phyloP scores from a whole-genome alignment of 352 stramenopile genomes.

The Phytophthora sojae region DNA sequence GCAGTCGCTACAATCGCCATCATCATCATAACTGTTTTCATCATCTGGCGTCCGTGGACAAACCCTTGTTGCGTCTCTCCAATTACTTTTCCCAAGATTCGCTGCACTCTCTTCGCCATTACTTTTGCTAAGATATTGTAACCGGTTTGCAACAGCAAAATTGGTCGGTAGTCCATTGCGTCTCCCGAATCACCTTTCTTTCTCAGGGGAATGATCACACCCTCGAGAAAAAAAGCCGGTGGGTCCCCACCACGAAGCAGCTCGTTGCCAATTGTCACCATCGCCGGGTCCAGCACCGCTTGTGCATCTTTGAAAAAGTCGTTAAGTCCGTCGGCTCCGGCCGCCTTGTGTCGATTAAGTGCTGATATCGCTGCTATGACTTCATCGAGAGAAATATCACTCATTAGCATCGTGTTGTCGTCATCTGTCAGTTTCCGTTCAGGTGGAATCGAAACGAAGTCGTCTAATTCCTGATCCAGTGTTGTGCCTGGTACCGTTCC shows the following conservation, averaged over 20 bases:
- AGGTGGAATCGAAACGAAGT: constrained; percentile 1
- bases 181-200: background rate
- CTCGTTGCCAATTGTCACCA: constrained; percentile 4
- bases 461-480: background rate
- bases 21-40: constrained; percentile 5
- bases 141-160: background rate
- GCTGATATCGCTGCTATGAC: background rate
- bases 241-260: background rate
- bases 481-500: no score
- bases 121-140: constrained; percentile 5
- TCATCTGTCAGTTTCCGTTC: background rate
- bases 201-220: background rate
- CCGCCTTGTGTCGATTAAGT: background rate
- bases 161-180: constrained; percentile 10
- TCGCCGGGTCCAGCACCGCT: background rate
- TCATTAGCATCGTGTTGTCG: background rate
- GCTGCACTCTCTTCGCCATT: background rate
- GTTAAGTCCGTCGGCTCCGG: background rate
- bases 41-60: background rate
- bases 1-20: background rate
- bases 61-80: constrained; percentile 4
- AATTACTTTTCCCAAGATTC: background rate
- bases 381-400: background rate
- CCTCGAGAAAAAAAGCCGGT: background rate
- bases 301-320: constrained; percentile 1